A percentile compares a stretch with the other conserved stretches of the same genome.
These are phyloP conservation scores for Pythium insidiosum DNA, from an alignment of 352 stramenopile species.

Conservation along the genomic window DNA sequence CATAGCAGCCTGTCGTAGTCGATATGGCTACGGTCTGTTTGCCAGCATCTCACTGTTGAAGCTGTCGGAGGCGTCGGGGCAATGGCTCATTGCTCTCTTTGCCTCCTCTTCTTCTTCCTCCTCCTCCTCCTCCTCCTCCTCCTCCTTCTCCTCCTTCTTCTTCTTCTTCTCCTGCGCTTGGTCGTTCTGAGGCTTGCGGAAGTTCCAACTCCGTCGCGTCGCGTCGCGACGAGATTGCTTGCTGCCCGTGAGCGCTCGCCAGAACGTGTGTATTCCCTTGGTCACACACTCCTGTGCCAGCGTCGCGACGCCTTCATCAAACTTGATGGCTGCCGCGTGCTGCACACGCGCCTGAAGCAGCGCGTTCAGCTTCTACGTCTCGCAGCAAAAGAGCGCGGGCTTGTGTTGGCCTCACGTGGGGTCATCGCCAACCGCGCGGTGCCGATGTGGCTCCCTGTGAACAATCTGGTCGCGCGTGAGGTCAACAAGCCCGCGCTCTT, in stretches of 20 bases:
- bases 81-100: no score
- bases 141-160: constrained; percentile 18
- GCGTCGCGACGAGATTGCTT: constrained; percentile 54
- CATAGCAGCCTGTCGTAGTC: no score
- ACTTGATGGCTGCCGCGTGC: constrained; percentile 23
- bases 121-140: constrained; percentile 6
- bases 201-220: constrained; percentile 61
- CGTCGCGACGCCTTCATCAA: constrained; percentile 66
- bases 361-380: neutral
- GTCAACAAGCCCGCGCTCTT: constrained; percentile 95
- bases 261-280: constrained; percentile 75
- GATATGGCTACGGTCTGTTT: no score
- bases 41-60: no score
- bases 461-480: constrained; percentile 86
- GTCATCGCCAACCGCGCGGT: no score
- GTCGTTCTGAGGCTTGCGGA: constrained; percentile 54
- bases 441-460: no score
- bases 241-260: constrained; percentile 65
- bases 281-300: constrained; percentile 84
- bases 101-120: constrained; percentile 12
- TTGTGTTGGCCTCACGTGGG: no score
- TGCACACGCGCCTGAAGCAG: neutral
- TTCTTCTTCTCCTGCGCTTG: constrained; percentile 39
- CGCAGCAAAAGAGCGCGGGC: no score
- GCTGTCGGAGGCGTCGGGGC: no score